Evolutionary conservation across 257 asterid genomes (phyloP), one percentile per base, ranked within the genome.

Genomic region (Vinca minor): DNA sequence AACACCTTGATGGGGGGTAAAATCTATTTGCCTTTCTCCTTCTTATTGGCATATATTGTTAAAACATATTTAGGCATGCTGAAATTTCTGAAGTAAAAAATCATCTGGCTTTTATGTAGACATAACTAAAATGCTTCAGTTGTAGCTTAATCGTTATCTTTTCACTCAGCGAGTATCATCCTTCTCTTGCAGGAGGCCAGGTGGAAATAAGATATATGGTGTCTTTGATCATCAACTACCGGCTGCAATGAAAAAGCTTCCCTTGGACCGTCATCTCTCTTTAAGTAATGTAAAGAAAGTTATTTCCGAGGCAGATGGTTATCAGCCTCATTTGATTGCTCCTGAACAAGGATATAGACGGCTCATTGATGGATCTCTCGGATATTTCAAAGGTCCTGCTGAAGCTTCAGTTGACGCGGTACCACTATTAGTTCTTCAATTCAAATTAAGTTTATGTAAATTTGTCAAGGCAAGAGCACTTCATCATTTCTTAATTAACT

Each of bases 371-470:
- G 98, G 98, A 72, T 92, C 95, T 44, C 96, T 92, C 21, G 89
- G 95, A 63, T 92, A 78, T 73, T 92, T 92, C 84, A 88, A 87
- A 83, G 98, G 98, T 25, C 98, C 98, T 15, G 96, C 95, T 59
- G 98, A 92, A 78, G 98, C 98, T 75, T 92, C 98, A 64, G 96
- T 92, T 66, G 98, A 92, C 70, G 96, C 96, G 71, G 98, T 91
- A 83, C 17, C 54, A 20, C 66, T 72, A 65, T 72, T 67, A 21
- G 14, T 52, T 47, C 34, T 32, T 23, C 20, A 60, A 32, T 36
- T 68, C 71, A n/a, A 48, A 25, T 45, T 2, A 59, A 18, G 55
- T 62, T 57, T 9, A 8, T n/a, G n/a, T n/a, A n/a, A n/a, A n/a
- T n/a, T n/a, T n/a, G n/a, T n/a, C n/a, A n/a, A n/a, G n/a, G n/a